Base-by-base conservation (phyloP, 306 rosid genomes). In the Trifolium pratense region DNA sequence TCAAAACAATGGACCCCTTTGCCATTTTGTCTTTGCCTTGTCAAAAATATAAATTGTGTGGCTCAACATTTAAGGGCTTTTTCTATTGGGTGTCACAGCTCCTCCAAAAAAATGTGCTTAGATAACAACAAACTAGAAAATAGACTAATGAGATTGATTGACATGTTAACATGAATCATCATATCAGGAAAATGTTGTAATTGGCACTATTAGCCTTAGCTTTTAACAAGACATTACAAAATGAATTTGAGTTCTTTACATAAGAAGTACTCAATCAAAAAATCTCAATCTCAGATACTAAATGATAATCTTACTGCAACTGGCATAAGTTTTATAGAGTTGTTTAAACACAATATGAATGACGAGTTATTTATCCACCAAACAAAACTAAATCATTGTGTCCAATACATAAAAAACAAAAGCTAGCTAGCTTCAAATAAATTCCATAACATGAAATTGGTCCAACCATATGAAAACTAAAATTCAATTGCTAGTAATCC, bases 61-160 rank as follows among this genome's bases (percentile, higher is more conserved):
- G 80, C 75, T 57, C n/a, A 26, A 16, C 34, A 58, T 11, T 12
- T n/a, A 14, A 5, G 31, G 40, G 42, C 31, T 63, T 71, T 64
- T 16, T 7, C 61, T 78, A 7, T 52, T 60, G 9, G 12, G 2
- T 48, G 23, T 23, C 55, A 21, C 34, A 13, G 68, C 2, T 29
- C 66, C 58, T 52, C 37, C 37, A 26, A 14, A 13, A 36, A 51
- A 64, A 51, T 43, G 69, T 65, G 20, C 6, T 20, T 25, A 45
- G 68, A n/a, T 53, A 78, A 63, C 51, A 53, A 52, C 29, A 61
- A 53, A 53, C 34, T 31, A 16, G 34, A 40, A 39, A 36, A 78
- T 39, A 53, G 73, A 63, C 77, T 65, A 31, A 25, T 39, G 49
- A 64, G 15, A 15, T 65, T 37, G 10, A 20, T 55, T 26, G 29